Evolutionary conservation across 2,329 filamentous ascomycete genomes (phyloP), one percentile per base, ranked within the genome.

Genomic region (Fusarium caatingaense): DNA sequence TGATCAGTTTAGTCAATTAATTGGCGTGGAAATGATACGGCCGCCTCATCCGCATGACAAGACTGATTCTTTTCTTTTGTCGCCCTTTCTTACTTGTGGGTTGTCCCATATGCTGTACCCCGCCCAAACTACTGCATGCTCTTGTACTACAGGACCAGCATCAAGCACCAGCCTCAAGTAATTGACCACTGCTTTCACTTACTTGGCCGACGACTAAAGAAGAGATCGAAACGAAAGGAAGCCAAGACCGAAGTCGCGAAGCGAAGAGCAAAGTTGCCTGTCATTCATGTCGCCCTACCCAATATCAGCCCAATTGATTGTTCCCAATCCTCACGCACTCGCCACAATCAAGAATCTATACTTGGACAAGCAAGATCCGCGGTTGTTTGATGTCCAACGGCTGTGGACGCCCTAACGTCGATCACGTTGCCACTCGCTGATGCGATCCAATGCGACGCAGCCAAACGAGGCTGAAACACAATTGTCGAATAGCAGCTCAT

Each of bases 371-470:
- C 18, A 41, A 41, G 49, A 64, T 64, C 55, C 34, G 37, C 41
- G 56, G 55, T 40, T 60, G 48, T 27, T 60, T 66, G 41, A 66
- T 45, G 37, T 66, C 63, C 61, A 66, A 66, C 63, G 61, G 55
- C 55, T 45, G n/a, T 32, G 23, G 47, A 59, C 57, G 62, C 67
- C 46, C 48, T 40, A 58, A 47, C 54, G 72, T 58, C 68, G 72
- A 74, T 74, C 72, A 73, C 63, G 68, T 73, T 73, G 72, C 60
- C 56, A 63, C 60, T 67, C 65, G 60, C 45, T 62, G 60, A 72
- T 73, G 63, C 62, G 63, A 74, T 53, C 49, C 49, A 53, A 53
- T 66, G 70, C 68, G 64, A 69, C 68, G 56, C 63, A 65, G 55
- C 57, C 57, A 70, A 66, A 68, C 62, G 70, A 70, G 69, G 65